These are phyloP conservation scores for Rosellinia necatrix DNA, from an alignment of 2,329 filamentous ascomycete species.

Conservation along the genomic window DNA sequence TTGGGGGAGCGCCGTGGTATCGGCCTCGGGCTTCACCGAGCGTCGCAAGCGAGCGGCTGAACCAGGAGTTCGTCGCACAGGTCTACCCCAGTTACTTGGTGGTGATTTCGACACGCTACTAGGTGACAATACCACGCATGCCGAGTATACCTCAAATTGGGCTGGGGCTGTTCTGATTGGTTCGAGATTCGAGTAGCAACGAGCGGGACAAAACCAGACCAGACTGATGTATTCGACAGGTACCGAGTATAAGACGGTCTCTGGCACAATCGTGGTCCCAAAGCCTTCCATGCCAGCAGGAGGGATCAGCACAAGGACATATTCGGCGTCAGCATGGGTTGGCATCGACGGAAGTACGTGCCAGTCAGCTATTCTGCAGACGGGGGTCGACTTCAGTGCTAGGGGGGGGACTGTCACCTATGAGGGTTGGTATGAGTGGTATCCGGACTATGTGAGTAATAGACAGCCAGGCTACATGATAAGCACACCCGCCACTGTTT, in stretches of 20 bases:
- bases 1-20: conserved; percentile 47
- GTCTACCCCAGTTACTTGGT: conserved; percentile 40
- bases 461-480: not conserved
- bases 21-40: conserved; percentile 48
- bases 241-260: conserved; percentile 54
- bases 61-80: conserved; percentile 29
- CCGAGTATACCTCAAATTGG: conserved; percentile 61
- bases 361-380: conserved; percentile 57
- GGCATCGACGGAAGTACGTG: conserved; percentile 66
- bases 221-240: conserved; percentile 28
- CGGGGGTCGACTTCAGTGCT: conserved; percentile 60
- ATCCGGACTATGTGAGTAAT: conserved; percentile 52
- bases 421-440: conserved; percentile 65
- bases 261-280: conserved; percentile 59
- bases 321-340: conserved; percentile 50
- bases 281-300: conserved; percentile 41
- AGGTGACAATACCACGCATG: conserved; percentile 45
- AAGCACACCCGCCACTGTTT: not conserved
- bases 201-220: not conserved
- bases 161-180: conserved; percentile 60
- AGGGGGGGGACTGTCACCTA: conserved; percentile 47
- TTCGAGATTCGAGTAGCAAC: not conserved
- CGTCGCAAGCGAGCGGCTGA: conserved; percentile 43
- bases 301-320: conserved; percentile 31
- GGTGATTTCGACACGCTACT: conserved; percentile 33